Conservation (phyloP, 2,329 filamentous ascomycete genomes). For the Clarireedia homoeocarpa region DNA sequence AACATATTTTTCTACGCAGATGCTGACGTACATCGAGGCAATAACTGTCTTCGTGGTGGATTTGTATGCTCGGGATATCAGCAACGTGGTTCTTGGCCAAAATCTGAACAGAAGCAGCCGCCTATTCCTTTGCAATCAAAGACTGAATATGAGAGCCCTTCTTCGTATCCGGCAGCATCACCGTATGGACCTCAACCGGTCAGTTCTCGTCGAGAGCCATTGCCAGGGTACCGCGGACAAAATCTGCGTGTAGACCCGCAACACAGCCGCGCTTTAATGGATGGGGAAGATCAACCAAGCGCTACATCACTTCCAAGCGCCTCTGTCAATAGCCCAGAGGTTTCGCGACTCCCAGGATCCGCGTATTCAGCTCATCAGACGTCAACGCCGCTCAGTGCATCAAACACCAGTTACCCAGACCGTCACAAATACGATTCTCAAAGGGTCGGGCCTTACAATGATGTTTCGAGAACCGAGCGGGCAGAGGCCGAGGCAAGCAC, state of each 20-base stretch:
- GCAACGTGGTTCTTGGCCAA: conserved; percentile 69
- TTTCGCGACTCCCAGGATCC: conserved; percentile 49
- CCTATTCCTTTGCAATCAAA: conserved; percentile 78
- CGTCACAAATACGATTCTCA: conserved; percentile 45
- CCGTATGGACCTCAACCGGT: conserved; percentile 38
- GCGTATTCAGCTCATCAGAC: conserved; percentile 40
- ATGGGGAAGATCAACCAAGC: conserved; percentile 52
- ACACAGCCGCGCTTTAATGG: conserved; percentile 43
- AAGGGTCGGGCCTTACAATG: conserved; percentile 53
- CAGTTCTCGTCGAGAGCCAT: conserved; percentile 42
- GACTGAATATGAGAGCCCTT: conserved; percentile 43
- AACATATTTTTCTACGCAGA: conserved; percentile 3
- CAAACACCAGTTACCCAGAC: conserved; percentile 30
- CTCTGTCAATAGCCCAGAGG: conserved; percentile 44
- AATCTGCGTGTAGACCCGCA: conserved; percentile 55
- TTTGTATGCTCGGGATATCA: conserved; percentile 91
- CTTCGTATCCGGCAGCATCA: conserved; percentile 50
- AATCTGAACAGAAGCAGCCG: conserved; percentile 60
- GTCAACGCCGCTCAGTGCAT: conserved; percentile 54
- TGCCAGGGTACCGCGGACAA: conserved; percentile 54
- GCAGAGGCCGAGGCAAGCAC: conserved; percentile 27
- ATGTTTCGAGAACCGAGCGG: conserved; percentile 45
- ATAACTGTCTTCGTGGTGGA: conserved; percentile 83
- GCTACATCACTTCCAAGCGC: conserved; percentile 52
- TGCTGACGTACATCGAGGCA: conserved; percentile 43